A percentile compares a stretch with the other conserved stretches of the same genome.
Conservation (phyloP, 1,139 yeast species). For the Meyerozyma carpophila region DNA sequence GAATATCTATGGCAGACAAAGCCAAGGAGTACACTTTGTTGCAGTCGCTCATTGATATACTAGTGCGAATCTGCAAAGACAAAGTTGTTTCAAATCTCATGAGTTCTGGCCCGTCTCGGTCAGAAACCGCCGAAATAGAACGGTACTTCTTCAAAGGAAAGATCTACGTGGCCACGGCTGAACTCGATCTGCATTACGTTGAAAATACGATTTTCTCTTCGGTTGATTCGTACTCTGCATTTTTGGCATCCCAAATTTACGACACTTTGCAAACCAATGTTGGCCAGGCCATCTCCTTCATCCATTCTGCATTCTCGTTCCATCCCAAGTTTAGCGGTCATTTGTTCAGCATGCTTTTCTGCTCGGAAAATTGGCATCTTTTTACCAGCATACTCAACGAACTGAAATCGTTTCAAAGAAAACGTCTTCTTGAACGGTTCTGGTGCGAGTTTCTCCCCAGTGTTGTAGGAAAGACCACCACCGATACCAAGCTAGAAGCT, state of each 20-base stretch:
- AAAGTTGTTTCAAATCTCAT: slow-evolving; percentile 14
- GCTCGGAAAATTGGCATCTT: slow-evolving; percentile 14
- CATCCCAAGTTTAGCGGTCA: slow-evolving; percentile 12
- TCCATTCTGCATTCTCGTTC: slow-evolving; percentile 21
- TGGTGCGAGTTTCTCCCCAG: slow-evolving; percentile 4
- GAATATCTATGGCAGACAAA: slow-evolving; percentile 9
- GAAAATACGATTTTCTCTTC: slow-evolving; percentile 6
- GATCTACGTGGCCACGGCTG: slow-evolving; percentile 4
- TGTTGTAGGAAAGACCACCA: background rate
- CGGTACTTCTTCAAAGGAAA: slow-evolving; percentile 34
- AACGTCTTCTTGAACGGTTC: slow-evolving; percentile 12
- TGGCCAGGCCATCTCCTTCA: slow-evolving; percentile 14
- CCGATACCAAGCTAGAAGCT: slow-evolving; percentile 3
- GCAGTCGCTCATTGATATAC: slow-evolving; percentile 3
- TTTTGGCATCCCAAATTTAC: slow-evolving; percentile 15
- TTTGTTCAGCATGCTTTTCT: slow-evolving; percentile 22
- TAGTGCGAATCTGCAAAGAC: slow-evolving; percentile 14
- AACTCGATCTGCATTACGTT: slow-evolving; percentile 11
- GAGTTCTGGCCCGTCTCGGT: slow-evolving; percentile 1
- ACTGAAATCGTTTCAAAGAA: slow-evolving; percentile 25
- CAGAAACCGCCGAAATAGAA: slow-evolving; percentile 29
- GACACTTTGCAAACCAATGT: slow-evolving; percentile 7
- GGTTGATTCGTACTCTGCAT: slow-evolving; percentile 18
- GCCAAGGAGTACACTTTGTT: slow-evolving; percentile 1
- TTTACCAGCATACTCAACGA: slow-evolving; percentile 12